Evolutionary conservation across 768 basidiomycete species (phyloP).

Genomic region (Calvatia gigantea): DNA sequence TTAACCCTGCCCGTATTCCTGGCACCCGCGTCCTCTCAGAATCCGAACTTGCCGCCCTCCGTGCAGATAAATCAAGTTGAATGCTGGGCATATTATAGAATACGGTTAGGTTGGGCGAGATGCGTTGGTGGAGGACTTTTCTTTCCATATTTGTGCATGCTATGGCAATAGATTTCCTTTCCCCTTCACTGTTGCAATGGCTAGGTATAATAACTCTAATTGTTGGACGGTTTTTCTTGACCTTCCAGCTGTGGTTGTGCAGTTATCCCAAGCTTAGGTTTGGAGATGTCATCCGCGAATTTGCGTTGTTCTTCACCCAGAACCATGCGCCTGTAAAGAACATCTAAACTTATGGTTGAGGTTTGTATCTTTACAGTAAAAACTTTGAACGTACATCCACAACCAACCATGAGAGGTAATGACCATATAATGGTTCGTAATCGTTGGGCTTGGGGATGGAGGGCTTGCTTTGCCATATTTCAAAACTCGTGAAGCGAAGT

Average conservation of each 20-base stretch:
- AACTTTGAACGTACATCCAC: conserved; percentile 47
- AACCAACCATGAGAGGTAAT: conserved; percentile 61
- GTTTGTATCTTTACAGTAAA: not conserved
- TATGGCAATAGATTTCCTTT: conserved; percentile 7
- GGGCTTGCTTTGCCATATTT: conserved; percentile 25
- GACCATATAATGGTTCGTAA: conserved; percentile 56
- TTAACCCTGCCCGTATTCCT: conserved; percentile 87
- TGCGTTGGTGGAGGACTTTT: not conserved
- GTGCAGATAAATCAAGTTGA: conserved; percentile 14
- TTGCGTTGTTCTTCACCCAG: conserved; percentile 37
- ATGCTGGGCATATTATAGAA: conserved; percentile 12
- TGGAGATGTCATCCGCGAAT: conserved; percentile 17
- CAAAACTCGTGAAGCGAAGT: not conserved
- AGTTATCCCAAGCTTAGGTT: conserved; percentile 14
- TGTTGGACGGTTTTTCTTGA: not conserved
- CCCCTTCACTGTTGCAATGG: not conserved
- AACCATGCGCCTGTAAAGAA: conserved; percentile 63
- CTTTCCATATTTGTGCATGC: not conserved
- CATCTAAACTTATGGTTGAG: conserved; percentile 33
- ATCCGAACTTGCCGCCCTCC: conserved; percentile 24
- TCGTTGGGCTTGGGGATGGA: conserved; percentile 34
- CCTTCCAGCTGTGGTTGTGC: conserved; percentile 13
- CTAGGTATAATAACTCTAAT: not conserved
- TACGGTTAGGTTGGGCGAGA: not conserved
- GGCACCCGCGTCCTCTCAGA: conserved; percentile 71